Base-by-base conservation (phyloP, 257 asterid species). In the Ehretia macrophylla region DNA sequence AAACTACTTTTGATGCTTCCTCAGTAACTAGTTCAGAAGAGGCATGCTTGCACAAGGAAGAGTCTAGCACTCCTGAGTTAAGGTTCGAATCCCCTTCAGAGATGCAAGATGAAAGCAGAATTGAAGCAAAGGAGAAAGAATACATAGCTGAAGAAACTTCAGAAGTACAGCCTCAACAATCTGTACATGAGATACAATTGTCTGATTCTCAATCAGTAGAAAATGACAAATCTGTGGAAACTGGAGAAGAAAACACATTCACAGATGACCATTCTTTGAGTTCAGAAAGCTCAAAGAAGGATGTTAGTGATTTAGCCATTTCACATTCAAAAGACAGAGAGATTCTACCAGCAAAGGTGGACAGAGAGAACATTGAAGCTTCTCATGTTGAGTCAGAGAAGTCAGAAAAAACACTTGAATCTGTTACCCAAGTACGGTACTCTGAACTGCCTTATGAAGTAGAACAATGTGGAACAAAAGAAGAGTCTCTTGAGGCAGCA, bases 401-500 rank as follows among this genome's bases (percentile, higher is more conserved):
- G 17, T 46, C 38, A 11, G 62, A 47, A 35, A 46, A 59, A 56
- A 49, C 23, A 59, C 72, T 55, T 45, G 80, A 77, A 59, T 56
- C 76, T 55, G 58, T n/a, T 58, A 38, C 45, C 58, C 67, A 60
- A 49, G 77, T 38, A 51, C 68, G 59, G 60, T 60, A 52, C 60
- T 50, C 53, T 45, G 60, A 70, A 51, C 40, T 55, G 46, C 56
- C 56, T 55, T 17, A 69, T 19, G 55, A 69, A 68, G 64, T 57
- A 60, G 64, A 62, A 59, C 55, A 74, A 44, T 49, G 32, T 8
- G 66, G 45, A 55, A 63, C 54, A 32, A 60, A 57, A 23, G 78
- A 70, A 68, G 62, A 55, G 12, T 51, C 59, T 13, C 71, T 20
- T 70, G 55, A 70, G 66, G 63, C 68, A 61, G 74, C 47, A 42